These are phyloP conservation scores for Ulmus americana DNA, from an alignment of 331 rosid genomes.

Conservation along the genomic window DNA sequence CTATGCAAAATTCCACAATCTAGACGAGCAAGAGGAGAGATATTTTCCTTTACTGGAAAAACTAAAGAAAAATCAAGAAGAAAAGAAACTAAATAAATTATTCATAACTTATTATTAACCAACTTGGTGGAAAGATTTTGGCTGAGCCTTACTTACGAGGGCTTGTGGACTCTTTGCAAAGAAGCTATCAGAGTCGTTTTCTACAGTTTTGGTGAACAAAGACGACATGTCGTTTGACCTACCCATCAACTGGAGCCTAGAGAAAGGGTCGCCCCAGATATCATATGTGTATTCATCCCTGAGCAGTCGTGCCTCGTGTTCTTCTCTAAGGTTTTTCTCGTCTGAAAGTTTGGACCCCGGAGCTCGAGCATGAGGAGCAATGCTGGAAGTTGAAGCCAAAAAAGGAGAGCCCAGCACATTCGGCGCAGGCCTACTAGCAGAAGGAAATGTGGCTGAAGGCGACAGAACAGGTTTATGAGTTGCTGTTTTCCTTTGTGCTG, in stretches of 20 bases:
- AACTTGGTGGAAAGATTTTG: slow-evolving; percentile 32
- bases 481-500: slow-evolving; percentile 29
- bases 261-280: slow-evolving; percentile 91
- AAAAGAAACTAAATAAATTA: not conserved
- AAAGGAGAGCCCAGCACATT: slow-evolving; percentile 17
- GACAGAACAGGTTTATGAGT: slow-evolving; percentile 33
- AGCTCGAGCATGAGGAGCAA: slow-evolving; percentile 56
- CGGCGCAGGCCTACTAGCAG: slow-evolving; percentile 32
- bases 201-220: slow-evolving; percentile 39
- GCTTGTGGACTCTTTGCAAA: slow-evolving; percentile 76
- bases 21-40: not conserved
- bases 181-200: slow-evolving; percentile 68
- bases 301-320: slow-evolving; percentile 27
- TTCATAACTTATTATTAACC: slow-evolving; percentile 32
- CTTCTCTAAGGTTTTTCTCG: slow-evolving; percentile 33
- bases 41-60: no score
- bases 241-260: slow-evolving; percentile 62
- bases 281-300: slow-evolving; percentile 72
- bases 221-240: slow-evolving; percentile 44
- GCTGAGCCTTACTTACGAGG: slow-evolving; percentile 42
- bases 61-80: not conserved
- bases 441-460: slow-evolving; percentile 47
- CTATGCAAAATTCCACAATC: not conserved
- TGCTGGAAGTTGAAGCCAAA: slow-evolving; percentile 38
- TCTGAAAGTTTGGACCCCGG: slow-evolving; percentile 55